Conservation (phyloP, 2,329 filamentous ascomycete genomes). For the Ceratocystis variospora region DNA sequence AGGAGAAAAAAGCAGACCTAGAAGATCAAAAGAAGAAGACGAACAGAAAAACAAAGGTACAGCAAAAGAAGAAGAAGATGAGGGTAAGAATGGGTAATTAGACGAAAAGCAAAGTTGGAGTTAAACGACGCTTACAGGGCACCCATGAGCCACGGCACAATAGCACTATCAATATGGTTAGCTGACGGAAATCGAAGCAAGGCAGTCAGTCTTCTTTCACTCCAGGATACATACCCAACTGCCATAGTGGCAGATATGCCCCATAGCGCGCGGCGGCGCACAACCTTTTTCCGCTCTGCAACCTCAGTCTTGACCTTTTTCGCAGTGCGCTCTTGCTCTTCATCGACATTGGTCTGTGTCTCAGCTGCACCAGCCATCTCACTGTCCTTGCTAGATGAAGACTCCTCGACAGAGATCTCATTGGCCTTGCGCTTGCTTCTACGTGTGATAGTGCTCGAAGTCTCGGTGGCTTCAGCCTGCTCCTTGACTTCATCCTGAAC, state of each 20-base stretch:
- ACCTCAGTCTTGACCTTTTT: conserved; percentile 76
- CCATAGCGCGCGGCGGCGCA: conserved; percentile 71
- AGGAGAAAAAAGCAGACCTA: conserved; percentile 11
- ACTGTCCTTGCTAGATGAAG: conserved; percentile 26
- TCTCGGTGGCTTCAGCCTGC: conserved; percentile 28
- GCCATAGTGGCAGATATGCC: conserved; percentile 78
- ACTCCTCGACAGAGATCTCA: conserved; percentile 51
- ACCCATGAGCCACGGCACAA: conserved; percentile 40
- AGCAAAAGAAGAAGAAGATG: conserved; percentile 5
- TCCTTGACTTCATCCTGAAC: conserved; percentile 28
- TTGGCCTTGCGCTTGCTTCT: conserved; percentile 61
- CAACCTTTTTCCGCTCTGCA: conserved; percentile 70
- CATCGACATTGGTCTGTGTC: conserved; percentile 30
- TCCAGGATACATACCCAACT: conserved; percentile 58
- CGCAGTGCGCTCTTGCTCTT: conserved; percentile 35
- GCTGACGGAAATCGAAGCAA: too few species aligned
- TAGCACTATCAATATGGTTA: conserved; percentile 26
- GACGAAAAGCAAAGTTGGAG: conserved; percentile 13
- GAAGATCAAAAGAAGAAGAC: conserved; percentile 8
- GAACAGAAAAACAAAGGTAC: background rate
- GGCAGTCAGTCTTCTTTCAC: too few species aligned
- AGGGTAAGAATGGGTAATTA: conserved; percentile 8
- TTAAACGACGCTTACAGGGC: conserved; percentile 29
- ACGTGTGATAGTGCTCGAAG: conserved; percentile 31
- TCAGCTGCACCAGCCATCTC: conserved; percentile 19